Conservation (phyloP, 768 basidiomycete species). For the Tricholoma matsutake region DNA sequence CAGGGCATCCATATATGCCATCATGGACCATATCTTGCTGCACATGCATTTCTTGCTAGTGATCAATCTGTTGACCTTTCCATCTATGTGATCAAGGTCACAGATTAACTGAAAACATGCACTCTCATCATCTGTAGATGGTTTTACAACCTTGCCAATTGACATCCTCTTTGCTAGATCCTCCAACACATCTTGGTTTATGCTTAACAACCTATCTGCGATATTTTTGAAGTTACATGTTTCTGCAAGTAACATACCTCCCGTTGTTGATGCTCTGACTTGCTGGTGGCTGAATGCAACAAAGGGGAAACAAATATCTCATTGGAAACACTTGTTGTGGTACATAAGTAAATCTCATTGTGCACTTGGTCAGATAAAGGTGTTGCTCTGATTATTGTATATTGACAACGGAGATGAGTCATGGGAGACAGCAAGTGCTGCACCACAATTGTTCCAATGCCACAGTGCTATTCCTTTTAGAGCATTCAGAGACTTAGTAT, state of each 20-base stretch:
- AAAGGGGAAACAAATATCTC: slow-evolving; percentile 33
- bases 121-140: background rate
- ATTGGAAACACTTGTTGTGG: slow-evolving; percentile 37
- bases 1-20: slow-evolving; percentile 21
- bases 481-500: background rate
- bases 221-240: slow-evolving; percentile 23
- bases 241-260: slow-evolving; percentile 27
- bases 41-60: slow-evolving; percentile 25
- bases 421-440: background rate
- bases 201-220: slow-evolving; percentile 12
- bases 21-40: slow-evolving; percentile 30
- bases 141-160: slow-evolving; percentile 1
- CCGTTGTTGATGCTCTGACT: slow-evolving; percentile 24
- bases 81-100: background rate
- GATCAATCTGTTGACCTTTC: slow-evolving; percentile 17
- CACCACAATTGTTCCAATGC: background rate
- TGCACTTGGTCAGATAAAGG: slow-evolving; percentile 15
- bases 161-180: slow-evolving; percentile 18
- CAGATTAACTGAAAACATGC: background rate
- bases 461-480: background rate
- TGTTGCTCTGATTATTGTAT: slow-evolving; percentile 25
- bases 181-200: slow-evolving; percentile 21
- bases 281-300: slow-evolving; percentile 40
- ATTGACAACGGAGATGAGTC: slow-evolving; percentile 3
- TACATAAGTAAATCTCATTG: slow-evolving; percentile 30